Conservation (phyloP, 2,329 filamentous ascomycete genomes). For the Neofusicoccum laricinum region DNA sequence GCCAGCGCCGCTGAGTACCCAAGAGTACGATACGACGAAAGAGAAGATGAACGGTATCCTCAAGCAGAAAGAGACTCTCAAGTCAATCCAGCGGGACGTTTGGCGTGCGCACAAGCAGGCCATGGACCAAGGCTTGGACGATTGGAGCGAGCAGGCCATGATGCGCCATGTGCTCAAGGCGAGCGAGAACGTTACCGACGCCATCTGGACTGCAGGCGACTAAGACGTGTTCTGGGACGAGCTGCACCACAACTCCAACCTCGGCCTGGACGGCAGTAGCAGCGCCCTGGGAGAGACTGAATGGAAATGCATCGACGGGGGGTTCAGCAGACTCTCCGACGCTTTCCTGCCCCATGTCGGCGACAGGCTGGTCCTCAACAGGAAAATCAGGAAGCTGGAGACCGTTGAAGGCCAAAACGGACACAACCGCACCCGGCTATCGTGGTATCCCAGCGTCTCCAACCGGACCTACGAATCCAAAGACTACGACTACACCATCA, state of each 20-base stretch:
- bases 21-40: not conserved
- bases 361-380: not conserved
- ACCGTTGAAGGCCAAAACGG: not conserved
- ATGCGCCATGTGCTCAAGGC: conserved; percentile 2
- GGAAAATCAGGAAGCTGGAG: not conserved
- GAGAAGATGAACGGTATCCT: conserved; percentile 1
- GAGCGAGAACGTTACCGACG: not conserved
- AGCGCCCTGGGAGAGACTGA: not conserved
- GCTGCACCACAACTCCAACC: conserved; percentile 8
- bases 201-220: conserved; percentile 6
- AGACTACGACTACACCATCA: conserved; percentile 1
- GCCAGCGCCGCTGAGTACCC: not conserved
- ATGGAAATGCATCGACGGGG: conserved; percentile 9
- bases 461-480: not conserved
- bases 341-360: not conserved
- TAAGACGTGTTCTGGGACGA: conserved; percentile 12
- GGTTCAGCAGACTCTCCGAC: not conserved
- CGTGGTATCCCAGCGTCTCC: not conserved
- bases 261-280: not conserved
- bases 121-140: not conserved
- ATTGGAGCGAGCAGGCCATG: conserved; percentile 5
- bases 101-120: not conserved
- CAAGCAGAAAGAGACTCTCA: not conserved
- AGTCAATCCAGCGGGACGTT: not conserved
- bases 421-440: not conserved